Evolutionary conservation across 305 asterid species (phyloP), one percentile per base, ranked within the genome.

Genomic region (Fraxinus ornus): DNA sequence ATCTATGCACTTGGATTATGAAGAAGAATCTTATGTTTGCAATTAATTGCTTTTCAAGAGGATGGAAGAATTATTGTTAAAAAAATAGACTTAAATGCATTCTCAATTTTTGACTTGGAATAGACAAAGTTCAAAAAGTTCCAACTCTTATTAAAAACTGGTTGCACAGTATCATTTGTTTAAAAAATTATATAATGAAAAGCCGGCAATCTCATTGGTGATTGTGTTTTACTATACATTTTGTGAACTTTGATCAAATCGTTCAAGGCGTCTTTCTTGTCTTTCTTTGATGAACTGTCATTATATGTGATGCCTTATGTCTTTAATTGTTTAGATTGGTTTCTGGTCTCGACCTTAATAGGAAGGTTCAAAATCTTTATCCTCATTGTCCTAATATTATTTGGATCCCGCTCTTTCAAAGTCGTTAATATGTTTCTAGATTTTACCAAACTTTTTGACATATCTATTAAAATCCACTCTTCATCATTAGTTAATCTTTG

Each of bases 91-190:
- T 35, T 35, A 35, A 35, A 35, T 35, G 39, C 77, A 64, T 39
- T 37, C 15, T 39, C 49, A 30, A 64, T 32, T 79, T 64, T 30
- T 79, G 80, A 79, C 24, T 73, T 79, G 84, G 79, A 35, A 32
- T 52, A 37, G 60, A 84, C 7, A 2, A 24, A 24, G 19, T 13
- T 26, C 7, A 24, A 10, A 26, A 66, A 22, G 35, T 66, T 66
- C n/a, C n/a, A 24, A 7, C 9, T 60, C 73, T 35, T 66, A 4
- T 9, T 3, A 66, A 66, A 66, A 22, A 24, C 0, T 22, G 17
- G 21, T 5, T 57, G 12, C 26, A n/a, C 24, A 57, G 26, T 57
- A 66, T 24, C 35, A 10, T 66, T 26, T 22, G 33, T 9, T 22
- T 64, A 2, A 22, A 5, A 22, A 64, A 64, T 22, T 26, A 10